A percentile compares a stretch with the other conserved stretches of the same genome.
Evolutionary conservation across 2,329 filamentous ascomycete genomes (phyloP).

Genomic region (Botrytis paeoniae): DNA sequence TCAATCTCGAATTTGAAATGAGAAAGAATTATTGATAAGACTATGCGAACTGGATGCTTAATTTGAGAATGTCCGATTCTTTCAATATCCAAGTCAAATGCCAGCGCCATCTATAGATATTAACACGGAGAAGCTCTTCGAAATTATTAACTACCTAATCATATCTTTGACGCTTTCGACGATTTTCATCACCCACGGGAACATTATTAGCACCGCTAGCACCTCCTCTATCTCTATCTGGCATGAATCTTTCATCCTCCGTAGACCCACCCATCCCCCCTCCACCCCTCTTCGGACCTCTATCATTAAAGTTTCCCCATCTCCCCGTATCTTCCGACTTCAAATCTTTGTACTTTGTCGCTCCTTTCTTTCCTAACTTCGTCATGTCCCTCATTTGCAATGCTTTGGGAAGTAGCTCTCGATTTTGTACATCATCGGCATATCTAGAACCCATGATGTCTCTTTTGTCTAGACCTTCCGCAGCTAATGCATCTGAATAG

Average conservation of each 20-base stretch:
- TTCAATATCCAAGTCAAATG: background rate
- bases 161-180: conserved; percentile 9
- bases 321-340: conserved; percentile 84
- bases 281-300: conserved; percentile 39
- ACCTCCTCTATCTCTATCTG: conserved; percentile 55
- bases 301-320: conserved; percentile 68
- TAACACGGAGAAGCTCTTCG: background rate
- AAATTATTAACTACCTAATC: background rate
- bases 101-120: background rate
- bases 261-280: conserved; percentile 41
- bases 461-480: conserved; percentile 71
- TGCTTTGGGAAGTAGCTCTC: conserved; percentile 81
- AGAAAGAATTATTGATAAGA: background rate
- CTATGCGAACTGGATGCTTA: background rate
- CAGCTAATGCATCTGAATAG: conserved; percentile 77
- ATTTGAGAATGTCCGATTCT: background rate
- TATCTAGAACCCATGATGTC: conserved; percentile 85
- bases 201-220: conserved; percentile 67
- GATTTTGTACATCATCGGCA: conserved; percentile 77
- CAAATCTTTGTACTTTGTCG: conserved; percentile 86
- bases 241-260: conserved; percentile 64
- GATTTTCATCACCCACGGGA: conserved; percentile 56
- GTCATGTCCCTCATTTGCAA: conserved; percentile 93
- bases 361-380: conserved; percentile 86
- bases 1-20: background rate